Base-by-base conservation (phyloP, 768 basidiomycete species). In the Grammothele lineata region DNA sequence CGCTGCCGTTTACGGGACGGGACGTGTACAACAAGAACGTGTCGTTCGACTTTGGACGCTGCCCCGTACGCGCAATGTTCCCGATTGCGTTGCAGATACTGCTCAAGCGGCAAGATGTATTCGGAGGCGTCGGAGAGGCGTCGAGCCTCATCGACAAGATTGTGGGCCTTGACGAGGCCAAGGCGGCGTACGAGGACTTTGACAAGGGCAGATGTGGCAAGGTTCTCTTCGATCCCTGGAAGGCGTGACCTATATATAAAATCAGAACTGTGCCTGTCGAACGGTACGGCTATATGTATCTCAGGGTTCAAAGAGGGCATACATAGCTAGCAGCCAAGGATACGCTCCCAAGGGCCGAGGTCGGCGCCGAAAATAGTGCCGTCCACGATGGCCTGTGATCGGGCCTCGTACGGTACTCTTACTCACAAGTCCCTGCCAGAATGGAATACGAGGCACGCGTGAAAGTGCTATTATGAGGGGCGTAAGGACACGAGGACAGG, bases 11-110 rank as follows among this genome's bases (percentile, higher is more conserved):
- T 54, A 78, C 73, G 8, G 74, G 76, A 18, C 58, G 60, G 5
- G 70, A 82, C 35, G 59, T 83, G 46, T 91, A 90, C 64, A 70
- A 82, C 70, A 87, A 87, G 66, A 91, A 90, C 62, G 74, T 88
- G 6, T 85, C 83, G 1, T 69, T 88, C 21, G 83, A 87, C 57
- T 91, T 90, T 60, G 89, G 89, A 8, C 78, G 87, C 8, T 90
- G 87, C 55, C 88, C 87, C 14, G 86, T 87, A 4, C 78, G 84
- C 12, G 80, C 87, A 1, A 80, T 89, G 76, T 81, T 90, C 56
- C 83, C 83, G 9, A 63, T 76, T 47, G 88, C 87, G 2, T 73
- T 86, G 33, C 81, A 81, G 55, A 62, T 91, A 23, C 65, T 92
- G 24, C 69, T 84, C 37, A 80, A 81, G 57, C 69, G 83, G 25